Percentiles rank a stretch among this genome's conserved stretches.
These are phyloP conservation scores for Botrytis fragariae DNA, from an alignment of 2,329 filamentous ascomycete genomes.

Conservation along the genomic window DNA sequence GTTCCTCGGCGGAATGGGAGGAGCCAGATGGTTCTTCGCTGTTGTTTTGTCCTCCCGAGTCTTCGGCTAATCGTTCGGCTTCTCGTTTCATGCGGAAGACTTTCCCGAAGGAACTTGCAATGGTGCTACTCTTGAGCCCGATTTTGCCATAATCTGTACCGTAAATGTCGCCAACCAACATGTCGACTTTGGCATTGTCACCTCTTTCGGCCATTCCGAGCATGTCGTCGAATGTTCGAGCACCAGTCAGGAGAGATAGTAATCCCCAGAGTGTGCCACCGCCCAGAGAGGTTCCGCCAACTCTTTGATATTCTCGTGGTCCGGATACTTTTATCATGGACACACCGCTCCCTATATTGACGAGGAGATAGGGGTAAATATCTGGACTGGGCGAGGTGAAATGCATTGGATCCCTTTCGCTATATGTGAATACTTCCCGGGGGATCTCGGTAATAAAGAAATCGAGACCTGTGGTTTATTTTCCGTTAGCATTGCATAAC, in stretches of 20 bases:
- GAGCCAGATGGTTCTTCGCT: slow-evolving; percentile 25
- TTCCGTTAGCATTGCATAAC: not conserved
- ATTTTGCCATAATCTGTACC: slow-evolving; percentile 95
- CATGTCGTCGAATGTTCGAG: slow-evolving; percentile 97
- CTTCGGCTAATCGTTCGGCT: slow-evolving; percentile 76
- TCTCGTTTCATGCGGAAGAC: slow-evolving; percentile 90
- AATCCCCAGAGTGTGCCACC: slow-evolving; percentile 98
- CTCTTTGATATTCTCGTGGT: slow-evolving; percentile 79
- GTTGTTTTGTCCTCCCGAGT: slow-evolving; percentile 50
- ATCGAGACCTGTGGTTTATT: slow-evolving; percentile 66
- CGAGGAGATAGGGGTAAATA: slow-evolving; percentile 93
- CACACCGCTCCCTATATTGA: slow-evolving; percentile 97
- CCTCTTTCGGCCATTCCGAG: slow-evolving; percentile 84
- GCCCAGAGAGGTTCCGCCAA: slow-evolving; percentile 90
- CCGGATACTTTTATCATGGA: slow-evolving; percentile 97
- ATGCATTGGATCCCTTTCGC: slow-evolving; percentile 84
- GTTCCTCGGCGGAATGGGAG: not conserved
- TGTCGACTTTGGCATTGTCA: slow-evolving; percentile 90
- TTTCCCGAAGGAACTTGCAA: slow-evolving; percentile 94
- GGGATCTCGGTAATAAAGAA: slow-evolving; percentile 99
- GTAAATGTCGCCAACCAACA: slow-evolving; percentile 97
- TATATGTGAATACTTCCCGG: slow-evolving; percentile 95
- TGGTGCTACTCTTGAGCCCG: slow-evolving; percentile 90
- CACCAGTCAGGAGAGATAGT: slow-evolving; percentile 86
- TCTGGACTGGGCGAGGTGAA: slow-evolving; percentile 75